A percentile compares a stretch with the other conserved stretches of the same genome.
Conservation (phyloP, 1,139 yeast species). For the Eremothecium cymbalariae region DNA sequence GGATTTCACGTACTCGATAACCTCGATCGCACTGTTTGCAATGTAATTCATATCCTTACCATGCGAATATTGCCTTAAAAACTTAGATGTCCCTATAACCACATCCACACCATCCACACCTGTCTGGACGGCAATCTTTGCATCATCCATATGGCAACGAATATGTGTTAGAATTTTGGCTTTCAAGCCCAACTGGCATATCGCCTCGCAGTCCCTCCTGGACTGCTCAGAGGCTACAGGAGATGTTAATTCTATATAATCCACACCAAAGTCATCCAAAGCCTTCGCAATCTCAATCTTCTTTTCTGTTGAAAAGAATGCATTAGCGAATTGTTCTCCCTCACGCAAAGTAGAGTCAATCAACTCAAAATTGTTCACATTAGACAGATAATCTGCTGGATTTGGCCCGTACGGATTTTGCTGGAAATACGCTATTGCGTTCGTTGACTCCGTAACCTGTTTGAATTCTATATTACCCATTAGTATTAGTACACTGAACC, state of each 20-base stretch:
- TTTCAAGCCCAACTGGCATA: conserved; percentile 91
- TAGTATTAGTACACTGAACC: too few relatives aligned
- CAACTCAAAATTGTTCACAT: conserved; percentile 80
- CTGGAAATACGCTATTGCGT: conserved; percentile 18
- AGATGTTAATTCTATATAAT: conserved; percentile 92
- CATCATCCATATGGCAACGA: conserved; percentile 98
- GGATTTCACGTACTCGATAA: conserved; percentile 93
- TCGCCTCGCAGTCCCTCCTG: conserved; percentile 90
- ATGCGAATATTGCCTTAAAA: conserved; percentile 87
- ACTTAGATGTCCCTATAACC: conserved; percentile 95
- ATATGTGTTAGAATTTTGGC: conserved; percentile 89
- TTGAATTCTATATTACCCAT: conserved; percentile 28
- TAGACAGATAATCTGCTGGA: conserved; percentile 86
- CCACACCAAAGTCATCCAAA: conserved; percentile 94
- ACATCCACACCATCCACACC: conserved; percentile 99
- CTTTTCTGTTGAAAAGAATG: conserved; percentile 90
- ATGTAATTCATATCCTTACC: conserved; percentile 99
- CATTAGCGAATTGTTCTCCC: conserved; percentile 98
- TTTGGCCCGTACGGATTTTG: conserved; percentile 90
- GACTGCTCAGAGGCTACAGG: conserved; percentile 97
- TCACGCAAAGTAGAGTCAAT: conserved; percentile 95
- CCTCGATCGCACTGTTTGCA: conserved; percentile 93
- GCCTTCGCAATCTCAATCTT: conserved; percentile 98
- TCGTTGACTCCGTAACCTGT: conserved; percentile 43
- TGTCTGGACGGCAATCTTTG: conserved; percentile 91